Evolutionary conservation across 257 asterid species (phyloP).

Genomic region (Nicotiana benthamiana): DNA sequence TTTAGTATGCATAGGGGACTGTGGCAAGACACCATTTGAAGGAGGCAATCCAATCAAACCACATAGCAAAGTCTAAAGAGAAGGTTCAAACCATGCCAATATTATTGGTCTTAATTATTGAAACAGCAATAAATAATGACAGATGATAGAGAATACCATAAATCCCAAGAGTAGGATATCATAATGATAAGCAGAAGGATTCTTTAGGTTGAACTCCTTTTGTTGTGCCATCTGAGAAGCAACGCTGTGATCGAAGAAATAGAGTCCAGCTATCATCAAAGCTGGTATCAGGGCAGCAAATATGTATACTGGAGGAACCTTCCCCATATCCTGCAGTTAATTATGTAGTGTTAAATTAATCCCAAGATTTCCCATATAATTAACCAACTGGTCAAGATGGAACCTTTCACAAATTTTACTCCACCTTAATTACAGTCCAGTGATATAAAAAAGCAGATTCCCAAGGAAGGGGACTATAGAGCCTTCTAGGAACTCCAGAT

Average conservation of each 20-base stretch:
- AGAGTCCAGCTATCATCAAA: conserved; percentile 1
- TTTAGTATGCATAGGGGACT: conserved; percentile 6
- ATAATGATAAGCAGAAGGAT: conserved; percentile 4
- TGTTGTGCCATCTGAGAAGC: conserved; percentile 8
- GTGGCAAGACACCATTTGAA: conserved; percentile 5
- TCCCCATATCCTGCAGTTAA: neutral
- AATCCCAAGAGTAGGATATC: conserved; percentile 2
- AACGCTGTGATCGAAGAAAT: conserved; percentile 7
- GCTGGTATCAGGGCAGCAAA: conserved; percentile 1
- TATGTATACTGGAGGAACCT: neutral
- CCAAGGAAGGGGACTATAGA: conserved; percentile 3
- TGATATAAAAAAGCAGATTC: neutral
- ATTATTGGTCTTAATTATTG: neutral
- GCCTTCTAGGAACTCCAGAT: conserved; percentile 2
- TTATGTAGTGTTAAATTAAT: neutral
- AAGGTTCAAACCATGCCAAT: neutral
- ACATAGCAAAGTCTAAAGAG: neutral
- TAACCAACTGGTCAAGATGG: too few relatives aligned
- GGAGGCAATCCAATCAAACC: neutral
- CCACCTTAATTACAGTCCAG: conserved; percentile 1
- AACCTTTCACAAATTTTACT: too few relatives aligned
- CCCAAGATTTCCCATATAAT: neutral
- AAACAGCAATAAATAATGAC: too few relatives aligned
- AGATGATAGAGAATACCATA: neutral
- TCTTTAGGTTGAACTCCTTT: conserved; percentile 1